phyloP scores from a whole-genome alignment of 1,284 basidiomycete species.

The Ustilago vetiveriae region DNA sequence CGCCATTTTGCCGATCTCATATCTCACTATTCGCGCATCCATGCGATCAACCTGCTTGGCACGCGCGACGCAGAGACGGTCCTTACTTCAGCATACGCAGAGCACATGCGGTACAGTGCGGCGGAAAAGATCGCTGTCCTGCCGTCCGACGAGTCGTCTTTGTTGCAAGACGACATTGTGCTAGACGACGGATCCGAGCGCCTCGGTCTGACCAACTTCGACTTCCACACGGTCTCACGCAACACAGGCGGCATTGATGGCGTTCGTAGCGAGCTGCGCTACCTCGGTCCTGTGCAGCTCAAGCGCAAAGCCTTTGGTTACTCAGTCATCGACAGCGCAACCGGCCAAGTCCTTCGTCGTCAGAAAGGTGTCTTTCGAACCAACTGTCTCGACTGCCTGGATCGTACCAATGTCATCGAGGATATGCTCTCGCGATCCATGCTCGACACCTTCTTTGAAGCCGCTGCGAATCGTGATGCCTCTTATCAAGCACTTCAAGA shows the following conservation, averaged over 20 bases:
- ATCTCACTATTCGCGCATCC: conserved; percentile 57
- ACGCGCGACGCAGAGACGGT: conserved; percentile 82
- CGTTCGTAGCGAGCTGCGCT: conserved; percentile 80
- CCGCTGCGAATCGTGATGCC: conserved; percentile 23
- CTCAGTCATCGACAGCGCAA: conserved; percentile 73
- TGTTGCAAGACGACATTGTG: conserved; percentile 7
- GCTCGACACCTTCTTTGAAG: conserved; percentile 54
- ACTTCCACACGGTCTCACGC: conserved; percentile 87
- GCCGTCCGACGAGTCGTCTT: conserved; percentile 21
- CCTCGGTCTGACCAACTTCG: conserved; percentile 80
- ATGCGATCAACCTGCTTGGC: conserved; percentile 64
- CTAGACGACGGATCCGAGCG: conserved; percentile 44
- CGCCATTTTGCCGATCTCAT: conserved; percentile 84
- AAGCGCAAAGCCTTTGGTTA: conserved; percentile 85
- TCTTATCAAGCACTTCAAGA: conserved; percentile 32
- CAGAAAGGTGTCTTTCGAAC: conserved; percentile 91
- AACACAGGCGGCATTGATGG: conserved; percentile 84
- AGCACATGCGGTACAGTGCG: conserved; percentile 52
- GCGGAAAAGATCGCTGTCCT: conserved; percentile 43
- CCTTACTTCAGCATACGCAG: conserved; percentile 79
- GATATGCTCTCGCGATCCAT: conserved; percentile 70
- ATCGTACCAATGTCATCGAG: conserved; percentile 97
- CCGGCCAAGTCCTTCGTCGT: conserved; percentile 61
- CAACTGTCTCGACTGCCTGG: conserved; percentile 95
- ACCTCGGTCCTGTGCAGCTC: conserved; percentile 57